Conservation (phyloP, 305 asterid species). For the Salvia sclarea region DNA sequence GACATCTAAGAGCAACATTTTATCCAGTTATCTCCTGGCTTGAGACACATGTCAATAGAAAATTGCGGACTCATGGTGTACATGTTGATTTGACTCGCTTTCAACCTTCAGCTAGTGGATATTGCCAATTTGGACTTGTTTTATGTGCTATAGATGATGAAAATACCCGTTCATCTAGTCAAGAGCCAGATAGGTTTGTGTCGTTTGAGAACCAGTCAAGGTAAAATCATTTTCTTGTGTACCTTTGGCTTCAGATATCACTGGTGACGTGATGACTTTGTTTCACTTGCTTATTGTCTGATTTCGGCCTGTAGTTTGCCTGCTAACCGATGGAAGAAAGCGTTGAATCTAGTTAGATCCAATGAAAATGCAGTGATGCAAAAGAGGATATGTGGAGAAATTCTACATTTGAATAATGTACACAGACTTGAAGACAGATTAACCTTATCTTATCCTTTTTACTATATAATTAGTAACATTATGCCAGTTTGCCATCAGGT, state of each 20-base stretch:
- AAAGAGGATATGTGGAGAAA: slow-evolving; percentile 58
- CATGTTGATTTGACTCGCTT: slow-evolving; percentile 63
- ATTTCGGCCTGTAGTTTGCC: slow-evolving; percentile 51
- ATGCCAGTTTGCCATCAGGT: slow-evolving; percentile 92
- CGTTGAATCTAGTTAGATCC: slow-evolving; percentile 73
- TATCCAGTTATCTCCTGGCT: slow-evolving; percentile 73
- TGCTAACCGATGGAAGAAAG: slow-evolving; percentile 74
- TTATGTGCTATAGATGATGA: slow-evolving; percentile 61
- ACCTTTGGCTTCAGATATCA: slow-evolving; percentile 20
- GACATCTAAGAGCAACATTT: slow-evolving; percentile 68
- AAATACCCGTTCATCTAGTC: slow-evolving; percentile 42
- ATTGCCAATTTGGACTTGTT: slow-evolving; percentile 77
- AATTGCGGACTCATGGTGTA: slow-evolving; percentile 55
- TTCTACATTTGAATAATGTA: slow-evolving; percentile 54
- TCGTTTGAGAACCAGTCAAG: slow-evolving; percentile 50
- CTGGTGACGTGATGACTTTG: slow-evolving; percentile 17
- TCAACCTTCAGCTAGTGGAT: slow-evolving; percentile 72
- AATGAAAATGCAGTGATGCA: slow-evolving; percentile 58
- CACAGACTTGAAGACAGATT: slow-evolving; percentile 56
- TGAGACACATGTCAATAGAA: slow-evolving; percentile 76
- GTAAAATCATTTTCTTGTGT: slow-evolving; percentile 44
- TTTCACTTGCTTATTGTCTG: slow-evolving; percentile 11
- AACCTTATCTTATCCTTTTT: slow-evolving; percentile 50
- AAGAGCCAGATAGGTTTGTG: slow-evolving; percentile 44
- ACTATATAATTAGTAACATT: slow-evolving; percentile 59